phyloP scores from a whole-genome alignment of 371 early-diverging fungal genomes.

The Basidiobolus meristosporus region DNA sequence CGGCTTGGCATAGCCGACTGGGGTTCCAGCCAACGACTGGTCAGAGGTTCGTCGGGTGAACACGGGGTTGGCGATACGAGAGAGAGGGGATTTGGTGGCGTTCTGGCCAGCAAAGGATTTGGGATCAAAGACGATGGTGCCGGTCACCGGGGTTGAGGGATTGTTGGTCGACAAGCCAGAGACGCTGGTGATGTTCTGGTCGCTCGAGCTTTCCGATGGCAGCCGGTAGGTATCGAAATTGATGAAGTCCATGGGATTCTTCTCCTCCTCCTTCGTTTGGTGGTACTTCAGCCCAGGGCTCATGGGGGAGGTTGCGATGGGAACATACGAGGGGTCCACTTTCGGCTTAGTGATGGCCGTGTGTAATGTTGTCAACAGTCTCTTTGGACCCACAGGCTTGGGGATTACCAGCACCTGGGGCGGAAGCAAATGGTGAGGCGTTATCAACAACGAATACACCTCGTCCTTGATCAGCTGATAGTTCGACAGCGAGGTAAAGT shows the following conservation, averaged over 20 bases:
- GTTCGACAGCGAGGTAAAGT: constrained; percentile 31
- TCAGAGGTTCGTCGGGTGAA: too few relatives aligned
- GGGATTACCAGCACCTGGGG: constrained; percentile 40
- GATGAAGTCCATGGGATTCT: background rate
- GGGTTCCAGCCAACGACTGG: too few relatives aligned
- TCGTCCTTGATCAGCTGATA: constrained; percentile 31
- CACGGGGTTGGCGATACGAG: too few relatives aligned
- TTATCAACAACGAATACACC: constrained; percentile 7
- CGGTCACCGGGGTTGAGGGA: too few relatives aligned
- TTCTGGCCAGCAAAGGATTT: too few relatives aligned
- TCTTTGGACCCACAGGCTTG: constrained; percentile 47
- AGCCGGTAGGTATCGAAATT: too few relatives aligned
- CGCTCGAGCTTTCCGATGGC: too few relatives aligned
- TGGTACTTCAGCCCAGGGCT: constrained; percentile 4
- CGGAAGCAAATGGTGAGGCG: constrained; percentile 5
- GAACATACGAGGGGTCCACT: constrained; percentile 32
- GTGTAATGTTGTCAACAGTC: constrained; percentile 37
- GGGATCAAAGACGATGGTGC: too few relatives aligned
- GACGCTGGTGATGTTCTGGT: too few relatives aligned
- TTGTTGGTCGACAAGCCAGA: too few relatives aligned
- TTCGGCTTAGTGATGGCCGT: constrained; percentile 30
- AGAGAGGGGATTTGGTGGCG: too few relatives aligned
- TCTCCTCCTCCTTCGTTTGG: background rate
- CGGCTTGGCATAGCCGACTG: too few relatives aligned
- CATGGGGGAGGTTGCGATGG: constrained; percentile 39